Evolutionary conservation across 768 basidiomycete species (phyloP), one percentile per base, ranked within the genome.

Genomic region (Rhizopogon vulgaris): DNA sequence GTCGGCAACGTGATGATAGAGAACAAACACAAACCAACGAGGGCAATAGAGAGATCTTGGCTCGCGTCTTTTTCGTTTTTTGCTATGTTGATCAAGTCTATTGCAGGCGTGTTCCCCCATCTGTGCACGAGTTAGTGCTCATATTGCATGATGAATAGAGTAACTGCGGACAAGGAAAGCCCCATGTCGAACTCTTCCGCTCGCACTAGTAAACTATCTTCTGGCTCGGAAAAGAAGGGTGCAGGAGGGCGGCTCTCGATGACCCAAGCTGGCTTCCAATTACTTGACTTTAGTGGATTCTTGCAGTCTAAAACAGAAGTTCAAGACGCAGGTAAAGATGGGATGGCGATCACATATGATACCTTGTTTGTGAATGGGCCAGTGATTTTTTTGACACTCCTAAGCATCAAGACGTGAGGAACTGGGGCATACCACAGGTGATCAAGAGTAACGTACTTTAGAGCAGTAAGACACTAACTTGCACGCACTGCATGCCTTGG

Each of bases 401-500:
- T 75, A 43, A 15, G 12, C 9, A 11, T 6, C 37, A n/a, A 38
- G 11, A 3, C 10, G 4, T 41, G 6, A 34, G 6, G 41, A 12
- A 51, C n/a, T 17, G 7, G n/a, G 11, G 25, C 24, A 2, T 17
- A 18, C 11, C 8, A 22, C 15, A 7, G 32, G 18, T 6, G 6
- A 42, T 32, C 25, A 53, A 2, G 18, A 10, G 1, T 6, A 41
- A 1, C 59, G 36, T 42, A 58, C 64, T 54, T 63, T 71, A 8
- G 76, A 77, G 56, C 77, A 78, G 53, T 78, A 78, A 17, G 69
- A 70, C 1, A 76, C 74, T 14, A 77, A 56, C 45, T 55, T 68
- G 57, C 75, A 77, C 18, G 56, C 49, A 28, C 59, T 52, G 41
- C 65, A 67, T 9, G 63, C 48, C 27, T 57, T 52, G 14, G 56